Base-by-base conservation (phyloP, 768 basidiomycete genomes). In the Amanita phalloides region DNA sequence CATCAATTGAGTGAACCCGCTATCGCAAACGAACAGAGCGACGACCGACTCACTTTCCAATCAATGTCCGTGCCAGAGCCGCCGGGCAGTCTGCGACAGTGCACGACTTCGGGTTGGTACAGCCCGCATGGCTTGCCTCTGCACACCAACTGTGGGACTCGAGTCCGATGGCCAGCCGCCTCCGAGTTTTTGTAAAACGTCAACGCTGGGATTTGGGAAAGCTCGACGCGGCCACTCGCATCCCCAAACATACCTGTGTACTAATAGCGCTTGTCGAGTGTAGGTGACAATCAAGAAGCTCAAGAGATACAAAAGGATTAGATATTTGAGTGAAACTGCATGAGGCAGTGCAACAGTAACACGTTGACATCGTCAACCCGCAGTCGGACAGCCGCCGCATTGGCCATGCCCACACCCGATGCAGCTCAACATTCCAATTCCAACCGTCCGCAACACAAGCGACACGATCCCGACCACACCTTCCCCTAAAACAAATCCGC, bases 401-500 rank as follows among this genome's bases (percentile, higher is more conserved):
- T 84, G 68, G 11, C 84, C 84, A 57, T 81, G 82, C 3, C 74
- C 68, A 65, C 95, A 98, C 10, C 94, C 95, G 77, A 79, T 85
- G 64, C 95, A 98, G 61, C 89, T 94, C 14, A 71, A 68, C 6
- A 81, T 80, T 6, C 82, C 85, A 4, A 90, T 68, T 2, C 90
- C 92, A 32, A 76, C 74, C 30, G 83, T 89, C 55, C 81, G 80
- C 54, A 96, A 65, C 6, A 83, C 58, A 45, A 98, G 71, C 11
- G 86, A 79, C 26, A 93, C 66, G 43, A 98, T 76, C 61, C 92
- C 93, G 38, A 89, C 72, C 32, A 96, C 82, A 1, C 95, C 95
- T 64, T 98, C 95, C 17, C 95, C 95, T 14, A 98, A 71, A 23
- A 98, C 94, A 64, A 98, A 96, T 3, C 95, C 95, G 64, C 88